These are phyloP conservation scores for Kluyveromyces marxianus DNA, from an alignment of 1,139 yeast genomes.

Conservation along the genomic window DNA sequence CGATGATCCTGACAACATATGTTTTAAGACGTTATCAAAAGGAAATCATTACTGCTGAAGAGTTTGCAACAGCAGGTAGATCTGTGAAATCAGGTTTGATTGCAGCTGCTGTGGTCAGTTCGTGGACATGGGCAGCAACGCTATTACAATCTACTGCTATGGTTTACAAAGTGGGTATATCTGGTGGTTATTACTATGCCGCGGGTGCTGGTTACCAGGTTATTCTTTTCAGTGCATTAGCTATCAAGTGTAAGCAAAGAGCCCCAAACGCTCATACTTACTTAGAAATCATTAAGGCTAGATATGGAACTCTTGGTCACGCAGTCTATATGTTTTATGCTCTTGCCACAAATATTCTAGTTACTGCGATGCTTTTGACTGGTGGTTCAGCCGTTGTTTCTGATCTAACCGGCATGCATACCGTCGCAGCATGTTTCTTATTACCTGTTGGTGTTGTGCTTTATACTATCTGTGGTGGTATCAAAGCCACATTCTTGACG, in stretches of 20 bases:
- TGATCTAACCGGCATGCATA: constrained; percentile 75
- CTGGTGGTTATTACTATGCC: constrained; percentile 70
- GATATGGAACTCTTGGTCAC: constrained; percentile 70
- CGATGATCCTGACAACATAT: constrained; percentile 70
- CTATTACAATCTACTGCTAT: constrained; percentile 69
- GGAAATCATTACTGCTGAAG: constrained; percentile 83
- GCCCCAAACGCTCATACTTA: constrained; percentile 77
- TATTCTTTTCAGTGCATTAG: constrained; percentile 62
- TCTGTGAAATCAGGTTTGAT: constrained; percentile 74
- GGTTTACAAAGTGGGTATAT: constrained; percentile 68
- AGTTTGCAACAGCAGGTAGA: constrained; percentile 83
- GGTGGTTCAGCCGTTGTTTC: constrained; percentile 79
- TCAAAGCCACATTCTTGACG: constrained; percentile 82
- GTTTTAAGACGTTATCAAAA: constrained; percentile 66
- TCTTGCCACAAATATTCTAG: constrained; percentile 76
- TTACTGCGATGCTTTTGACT: constrained; percentile 78
- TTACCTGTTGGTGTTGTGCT: constrained; percentile 77
- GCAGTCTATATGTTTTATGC: constrained; percentile 68
- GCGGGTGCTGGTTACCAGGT: constrained; percentile 69
- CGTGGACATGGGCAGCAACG: constrained; percentile 96
- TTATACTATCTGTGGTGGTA: constrained; percentile 82
- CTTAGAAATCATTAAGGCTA: constrained; percentile 56
- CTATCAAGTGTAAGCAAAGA: constrained; percentile 63
- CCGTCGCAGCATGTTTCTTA: constrained; percentile 72
- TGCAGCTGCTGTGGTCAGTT: constrained; percentile 79